A percentile compares a stretch with the other conserved stretches of the same genome.
These are phyloP conservation scores for Lipomyces sp. DNA, from an alignment of 805 yeast genomes.

Conservation along the genomic window DNA sequence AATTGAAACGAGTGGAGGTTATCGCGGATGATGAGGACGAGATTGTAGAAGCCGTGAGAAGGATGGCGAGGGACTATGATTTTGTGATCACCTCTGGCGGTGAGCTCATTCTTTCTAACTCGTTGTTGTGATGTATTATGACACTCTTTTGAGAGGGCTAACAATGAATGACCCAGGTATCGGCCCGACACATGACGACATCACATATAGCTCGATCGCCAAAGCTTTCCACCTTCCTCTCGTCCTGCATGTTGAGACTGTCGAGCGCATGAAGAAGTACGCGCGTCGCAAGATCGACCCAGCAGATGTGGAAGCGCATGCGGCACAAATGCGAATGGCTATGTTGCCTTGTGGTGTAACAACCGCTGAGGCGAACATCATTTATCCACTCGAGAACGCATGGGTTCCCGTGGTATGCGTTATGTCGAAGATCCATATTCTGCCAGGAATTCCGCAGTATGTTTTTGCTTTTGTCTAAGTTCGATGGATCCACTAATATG, in stretches of 20 bases:
- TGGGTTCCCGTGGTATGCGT: conserved; percentile 86
- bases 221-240: conserved; percentile 55
- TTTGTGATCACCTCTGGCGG: conserved; percentile 68
- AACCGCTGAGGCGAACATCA: conserved; percentile 30
- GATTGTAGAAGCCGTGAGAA: conserved; percentile 51
- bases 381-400: conserved; percentile 49
- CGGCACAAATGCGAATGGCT: conserved; percentile 77
- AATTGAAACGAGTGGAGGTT: conserved; percentile 61
- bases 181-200: conserved; percentile 90
- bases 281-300: conserved; percentile 39
- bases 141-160: not conserved
- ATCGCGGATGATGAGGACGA: conserved; percentile 75
- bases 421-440: conserved; percentile 59
- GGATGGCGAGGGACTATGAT: conserved; percentile 54
- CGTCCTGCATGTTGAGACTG: conserved; percentile 55
- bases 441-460: conserved; percentile 78
- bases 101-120: not conserved
- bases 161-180: conserved; percentile 45
- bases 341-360: conserved; percentile 54
- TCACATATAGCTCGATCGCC: conserved; percentile 75
- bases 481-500: too few relatives aligned
- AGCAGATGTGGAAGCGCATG: conserved; percentile 44
- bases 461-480: conserved; percentile 1
- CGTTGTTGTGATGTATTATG: not conserved
- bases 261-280: conserved; percentile 53